These are phyloP conservation scores for Globisporangium spiculum DNA, from an alignment of 352 stramenopile species.

Conservation along the genomic window DNA sequence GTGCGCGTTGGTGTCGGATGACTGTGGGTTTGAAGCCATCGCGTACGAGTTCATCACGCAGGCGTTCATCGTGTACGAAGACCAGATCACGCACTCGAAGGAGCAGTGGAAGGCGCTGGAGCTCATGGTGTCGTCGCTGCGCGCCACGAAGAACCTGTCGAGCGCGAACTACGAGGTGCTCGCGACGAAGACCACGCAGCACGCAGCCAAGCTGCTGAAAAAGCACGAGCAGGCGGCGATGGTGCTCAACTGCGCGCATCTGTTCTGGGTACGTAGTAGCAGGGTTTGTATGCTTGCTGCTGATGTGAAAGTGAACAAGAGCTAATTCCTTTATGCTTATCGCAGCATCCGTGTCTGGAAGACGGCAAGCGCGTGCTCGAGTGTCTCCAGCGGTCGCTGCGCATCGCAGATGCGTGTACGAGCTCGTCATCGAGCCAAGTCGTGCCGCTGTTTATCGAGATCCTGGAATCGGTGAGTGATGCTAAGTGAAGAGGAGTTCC, in stretches of 20 bases:
- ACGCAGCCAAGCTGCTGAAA: conserved; percentile 94
- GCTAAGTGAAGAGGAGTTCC: neutral
- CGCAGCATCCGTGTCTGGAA: conserved; percentile 66
- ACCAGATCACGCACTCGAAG: conserved; percentile 91
- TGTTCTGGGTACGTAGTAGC: conserved; percentile 90
- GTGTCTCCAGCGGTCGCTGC: conserved; percentile 95
- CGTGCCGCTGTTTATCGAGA: conserved; percentile 95
- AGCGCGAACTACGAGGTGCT: conserved; percentile 93
- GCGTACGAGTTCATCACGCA: conserved; percentile 96
- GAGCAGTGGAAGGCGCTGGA: conserved; percentile 89
- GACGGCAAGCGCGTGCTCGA: conserved; percentile 95
- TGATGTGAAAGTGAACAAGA: neutral
- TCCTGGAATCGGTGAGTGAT: conserved; percentile 84
- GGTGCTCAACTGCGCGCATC: conserved; percentile 92
- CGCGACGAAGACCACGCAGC: conserved; percentile 96
- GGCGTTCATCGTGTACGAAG: conserved; percentile 97
- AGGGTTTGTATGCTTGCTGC: neutral
- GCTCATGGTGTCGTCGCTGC: conserved; percentile 88
- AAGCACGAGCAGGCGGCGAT: conserved; percentile 96
- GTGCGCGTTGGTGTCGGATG: conserved; percentile 88
- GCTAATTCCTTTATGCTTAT: conserved; percentile 4
- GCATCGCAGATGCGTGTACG: conserved; percentile 91
- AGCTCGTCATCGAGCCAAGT: conserved; percentile 72
- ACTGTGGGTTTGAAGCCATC: conserved; percentile 86
- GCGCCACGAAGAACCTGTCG: conserved; percentile 75